phyloP scores from a whole-genome alignment of 192 early-diverging fungal genomes.

The Dissophora ornata region DNA sequence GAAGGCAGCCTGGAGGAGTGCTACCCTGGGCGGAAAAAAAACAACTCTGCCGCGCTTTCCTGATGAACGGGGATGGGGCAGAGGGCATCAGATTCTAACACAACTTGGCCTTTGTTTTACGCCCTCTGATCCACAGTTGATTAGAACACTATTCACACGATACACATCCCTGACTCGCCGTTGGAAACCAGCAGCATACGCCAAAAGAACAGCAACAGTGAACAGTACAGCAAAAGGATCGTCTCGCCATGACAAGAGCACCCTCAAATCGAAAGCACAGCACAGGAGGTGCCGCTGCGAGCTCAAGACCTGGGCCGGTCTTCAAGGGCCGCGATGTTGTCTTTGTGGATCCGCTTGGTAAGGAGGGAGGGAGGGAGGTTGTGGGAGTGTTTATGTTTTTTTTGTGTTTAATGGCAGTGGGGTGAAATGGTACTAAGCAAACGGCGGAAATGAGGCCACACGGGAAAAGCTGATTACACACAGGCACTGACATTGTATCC shows the following conservation, averaged over 20 bases:
- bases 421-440: no score
- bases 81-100: neutral
- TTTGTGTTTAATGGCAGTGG: neutral
- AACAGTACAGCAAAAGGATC: conserved; percentile 9
- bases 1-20: no score
- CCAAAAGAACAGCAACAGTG: neutral
- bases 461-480: neutral
- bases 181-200: conserved; percentile 6
- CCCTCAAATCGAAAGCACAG: conserved; percentile 47
- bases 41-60: no score
- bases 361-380: neutral
- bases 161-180: neutral
- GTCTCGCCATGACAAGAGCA: conserved; percentile 43
- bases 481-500: neutral
- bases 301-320: conserved; percentile 36
- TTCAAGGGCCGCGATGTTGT: conserved; percentile 53
- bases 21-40: no score
- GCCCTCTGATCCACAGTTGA: neutral
- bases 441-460: neutral
- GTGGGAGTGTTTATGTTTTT: neutral
- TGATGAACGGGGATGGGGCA: no score
- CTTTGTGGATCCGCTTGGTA: conserved; percentile 54
- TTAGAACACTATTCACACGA: no score
- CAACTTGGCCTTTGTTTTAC: neutral
- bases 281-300: conserved; percentile 17